Base-by-base conservation (phyloP, 2,329 filamentous ascomycete species). In the Diaporthe sp. region DNA sequence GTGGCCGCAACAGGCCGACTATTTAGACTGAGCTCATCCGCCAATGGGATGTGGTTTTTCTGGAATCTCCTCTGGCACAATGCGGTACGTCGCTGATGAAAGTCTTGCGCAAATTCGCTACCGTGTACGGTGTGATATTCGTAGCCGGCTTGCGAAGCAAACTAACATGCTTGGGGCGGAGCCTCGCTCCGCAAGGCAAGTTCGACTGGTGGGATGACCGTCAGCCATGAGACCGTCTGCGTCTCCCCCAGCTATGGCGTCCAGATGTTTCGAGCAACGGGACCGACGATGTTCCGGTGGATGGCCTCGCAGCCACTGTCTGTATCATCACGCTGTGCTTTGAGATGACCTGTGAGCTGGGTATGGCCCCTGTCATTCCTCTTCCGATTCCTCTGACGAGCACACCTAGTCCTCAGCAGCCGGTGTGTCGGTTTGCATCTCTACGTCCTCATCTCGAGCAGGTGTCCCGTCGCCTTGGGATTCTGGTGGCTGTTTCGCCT, bases 401-500 rank as follows among this genome's bases (percentile, higher is more conserved):
- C 2, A 15, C 20, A 7, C 12, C 58, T 73, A 73, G 58, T 73
- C 71, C 47, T 73, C 71, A n/a, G 47, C 71, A 39, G 71, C 71
- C 4, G 71, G 71, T 44, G 85, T 86, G 61, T 88, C 87, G 74
- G 87, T 86, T 20, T 80, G 82, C 87, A 89, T 89, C 78, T 88
- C 87, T 6, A 88, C 84, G 75, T 88, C 87, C 73, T 88, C 86
- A n/a, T 87, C 86, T 72, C 86, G 84, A 47, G 84, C 80, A 75
- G 60, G 78, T 74, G 74, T 83, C 15, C 78, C 80, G 17, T 82
- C 80, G 28, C 73, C 78, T 13, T 77, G 77, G 7, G 75, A 72
- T 51, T 79, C 75, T 15, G 73, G 37, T 15, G 67, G 68, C 53
- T 63, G 42, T 13, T 77, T 75, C n/a, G 67, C 70, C 63, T 10